These are phyloP conservation scores for Cladophialophora immunda DNA, from an alignment of 2,329 filamentous ascomycete species.

Conservation along the genomic window DNA sequence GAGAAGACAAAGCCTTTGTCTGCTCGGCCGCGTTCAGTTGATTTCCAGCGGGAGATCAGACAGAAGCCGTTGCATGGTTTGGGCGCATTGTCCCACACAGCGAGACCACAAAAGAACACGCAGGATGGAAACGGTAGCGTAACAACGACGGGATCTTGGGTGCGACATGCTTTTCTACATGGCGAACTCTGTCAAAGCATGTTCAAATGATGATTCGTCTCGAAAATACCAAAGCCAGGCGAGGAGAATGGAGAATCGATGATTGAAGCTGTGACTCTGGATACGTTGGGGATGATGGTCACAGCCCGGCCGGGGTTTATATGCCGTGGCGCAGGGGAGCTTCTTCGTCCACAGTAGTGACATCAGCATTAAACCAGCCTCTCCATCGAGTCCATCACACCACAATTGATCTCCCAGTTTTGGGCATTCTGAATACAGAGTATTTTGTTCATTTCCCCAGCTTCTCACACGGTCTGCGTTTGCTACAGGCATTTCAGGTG, in stretches of 20 bases:
- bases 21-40: background rate
- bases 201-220: background rate
- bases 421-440: background rate
- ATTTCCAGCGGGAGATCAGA: background rate
- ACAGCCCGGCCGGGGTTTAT: background rate
- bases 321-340: background rate
- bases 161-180: background rate
- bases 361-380: constrained; percentile 9
- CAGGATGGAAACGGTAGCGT: background rate
- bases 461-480: background rate
- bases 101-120: background rate
- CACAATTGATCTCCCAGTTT: background rate
- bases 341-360: constrained; percentile 1
- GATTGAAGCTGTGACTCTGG: background rate
- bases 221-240: background rate
- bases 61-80: background rate
- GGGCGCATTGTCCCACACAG: background rate
- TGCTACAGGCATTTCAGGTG: background rate
- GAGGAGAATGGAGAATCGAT: background rate
- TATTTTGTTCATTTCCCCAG: background rate
- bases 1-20: constrained; percentile 14
- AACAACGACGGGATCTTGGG: background rate
- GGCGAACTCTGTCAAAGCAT: background rate
- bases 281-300: background rate
- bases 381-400: background rate